These are phyloP conservation scores for Myxozyma sirexii DNA, from an alignment of 805 yeast species.

Conservation along the genomic window DNA sequence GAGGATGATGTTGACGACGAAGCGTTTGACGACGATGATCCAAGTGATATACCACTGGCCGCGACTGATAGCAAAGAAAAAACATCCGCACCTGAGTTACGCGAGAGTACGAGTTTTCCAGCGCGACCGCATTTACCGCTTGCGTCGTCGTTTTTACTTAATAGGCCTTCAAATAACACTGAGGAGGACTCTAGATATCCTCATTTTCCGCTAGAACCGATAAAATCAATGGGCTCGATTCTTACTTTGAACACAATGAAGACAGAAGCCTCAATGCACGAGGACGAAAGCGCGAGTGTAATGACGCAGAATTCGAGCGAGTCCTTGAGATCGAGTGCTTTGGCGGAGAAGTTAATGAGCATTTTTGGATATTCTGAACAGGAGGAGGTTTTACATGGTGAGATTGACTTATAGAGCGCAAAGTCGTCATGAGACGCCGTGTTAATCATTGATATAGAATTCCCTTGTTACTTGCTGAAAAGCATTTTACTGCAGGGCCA, in stretches of 20 bases:
- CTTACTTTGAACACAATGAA: background rate
- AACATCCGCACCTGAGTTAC: background rate
- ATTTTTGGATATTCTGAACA: conserved; percentile 17
- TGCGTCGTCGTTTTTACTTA: conserved; percentile 20
- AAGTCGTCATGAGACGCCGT: too few species aligned
- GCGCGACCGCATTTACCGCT: background rate
- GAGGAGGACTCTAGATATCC: background rate
- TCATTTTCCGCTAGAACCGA: conserved; percentile 10
- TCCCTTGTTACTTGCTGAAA: conserved; percentile 75
- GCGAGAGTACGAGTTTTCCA: background rate
- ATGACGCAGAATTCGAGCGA: conserved; percentile 14
- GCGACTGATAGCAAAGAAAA: background rate
- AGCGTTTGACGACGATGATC: too few species aligned
- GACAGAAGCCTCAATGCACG: background rate
- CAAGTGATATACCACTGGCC: background rate
- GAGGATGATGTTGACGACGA: too few species aligned
- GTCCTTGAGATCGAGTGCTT: conserved; percentile 10
- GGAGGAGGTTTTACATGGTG: conserved; percentile 35
- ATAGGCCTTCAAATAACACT: background rate
- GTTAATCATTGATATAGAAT: conserved; percentile 45
- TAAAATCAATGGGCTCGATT: conserved; percentile 14
- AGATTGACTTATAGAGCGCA: background rate
- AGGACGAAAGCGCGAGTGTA: background rate
- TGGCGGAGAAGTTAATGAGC: conserved; percentile 21
- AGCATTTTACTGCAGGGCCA: conserved; percentile 89